Evolutionary conservation across 2,329 filamentous ascomycete species (phyloP).

Genomic region (Calonectria hongkongensis): DNA sequence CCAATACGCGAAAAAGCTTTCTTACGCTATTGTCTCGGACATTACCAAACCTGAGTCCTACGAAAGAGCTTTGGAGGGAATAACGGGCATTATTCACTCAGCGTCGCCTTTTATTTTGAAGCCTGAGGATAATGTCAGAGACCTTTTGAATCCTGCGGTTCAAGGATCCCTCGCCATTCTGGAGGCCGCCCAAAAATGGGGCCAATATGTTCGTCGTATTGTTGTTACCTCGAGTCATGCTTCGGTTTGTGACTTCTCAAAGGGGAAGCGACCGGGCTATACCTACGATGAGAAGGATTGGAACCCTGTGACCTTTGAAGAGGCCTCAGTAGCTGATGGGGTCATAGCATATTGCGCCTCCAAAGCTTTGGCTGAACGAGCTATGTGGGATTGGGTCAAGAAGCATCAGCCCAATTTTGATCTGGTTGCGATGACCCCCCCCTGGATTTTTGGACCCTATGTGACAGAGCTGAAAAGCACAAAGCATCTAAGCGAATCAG

Average conservation of each 20-base stretch:
- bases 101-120: constrained; percentile 84
- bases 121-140: constrained; percentile 64
- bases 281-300: constrained; percentile 54
- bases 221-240: constrained; percentile 72
- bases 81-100: constrained; percentile 78
- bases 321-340: constrained; percentile 43
- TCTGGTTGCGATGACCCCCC: constrained; percentile 77
- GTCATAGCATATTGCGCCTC: constrained; percentile 51
- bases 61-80: constrained; percentile 49
- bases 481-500: constrained; percentile 44
- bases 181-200: constrained; percentile 66
- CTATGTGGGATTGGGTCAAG: constrained; percentile 73
- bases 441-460: constrained; percentile 78
- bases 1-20: constrained; percentile 29
- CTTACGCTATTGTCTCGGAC: constrained; percentile 37
- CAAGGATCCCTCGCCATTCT: constrained; percentile 71
- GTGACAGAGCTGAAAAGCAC: constrained; percentile 38
- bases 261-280: constrained; percentile 60
- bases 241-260: constrained; percentile 54
- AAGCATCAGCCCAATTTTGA: constrained; percentile 70
- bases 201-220: constrained; percentile 76
- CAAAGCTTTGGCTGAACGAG: constrained; percentile 77
- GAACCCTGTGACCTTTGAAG: constrained; percentile 55
- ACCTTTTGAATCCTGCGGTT: constrained; percentile 74
- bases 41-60: constrained; percentile 28